These are phyloP conservation scores for Penicillium sp. DNA, from an alignment of 2,329 filamentous ascomycete genomes.

Conservation along the genomic window DNA sequence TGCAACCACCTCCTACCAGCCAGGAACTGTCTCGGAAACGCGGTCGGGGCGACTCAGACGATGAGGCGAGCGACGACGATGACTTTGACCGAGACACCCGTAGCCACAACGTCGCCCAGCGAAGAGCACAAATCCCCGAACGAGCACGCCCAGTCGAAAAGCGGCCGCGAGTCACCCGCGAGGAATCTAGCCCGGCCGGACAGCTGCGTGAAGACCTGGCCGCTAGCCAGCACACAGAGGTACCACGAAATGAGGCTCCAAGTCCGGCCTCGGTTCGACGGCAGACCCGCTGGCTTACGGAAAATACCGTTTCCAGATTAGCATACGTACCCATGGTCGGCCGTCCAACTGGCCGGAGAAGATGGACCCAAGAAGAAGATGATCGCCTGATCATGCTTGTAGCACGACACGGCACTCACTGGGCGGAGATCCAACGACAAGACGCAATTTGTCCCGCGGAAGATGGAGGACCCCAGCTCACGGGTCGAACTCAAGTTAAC, in stretches of 20 bases:
- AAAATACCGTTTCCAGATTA: neutral
- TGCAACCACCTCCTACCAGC: neutral
- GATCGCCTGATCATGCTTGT: constrained; percentile 54
- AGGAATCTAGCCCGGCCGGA: constrained; percentile 12
- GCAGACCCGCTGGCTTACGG: neutral
- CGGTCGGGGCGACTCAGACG: constrained; percentile 16
- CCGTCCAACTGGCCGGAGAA: neutral
- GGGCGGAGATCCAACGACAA: constrained; percentile 48
- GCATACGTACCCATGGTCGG: neutral
- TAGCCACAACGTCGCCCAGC: constrained; percentile 34
- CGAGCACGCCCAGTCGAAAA: constrained; percentile 9
- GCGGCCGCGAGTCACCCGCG: constrained; percentile 3
- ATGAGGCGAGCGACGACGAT: constrained; percentile 34
- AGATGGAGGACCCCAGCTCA: constrained; percentile 36
- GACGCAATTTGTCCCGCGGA: constrained; percentile 32
- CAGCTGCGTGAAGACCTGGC: constrained; percentile 8
- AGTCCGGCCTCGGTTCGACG: neutral
- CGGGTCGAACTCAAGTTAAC: constrained; percentile 53
- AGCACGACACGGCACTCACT: constrained; percentile 48
- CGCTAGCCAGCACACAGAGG: neutral
- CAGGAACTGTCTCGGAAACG: constrained; percentile 20
- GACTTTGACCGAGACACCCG: constrained; percentile 49
- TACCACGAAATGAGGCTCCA: neutral
- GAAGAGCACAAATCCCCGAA: constrained; percentile 35
- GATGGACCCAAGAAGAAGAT: constrained; percentile 46